phyloP scores from a whole-genome alignment of 192 early-diverging fungal genomes.

The Cladochytrium replicatum region DNA sequence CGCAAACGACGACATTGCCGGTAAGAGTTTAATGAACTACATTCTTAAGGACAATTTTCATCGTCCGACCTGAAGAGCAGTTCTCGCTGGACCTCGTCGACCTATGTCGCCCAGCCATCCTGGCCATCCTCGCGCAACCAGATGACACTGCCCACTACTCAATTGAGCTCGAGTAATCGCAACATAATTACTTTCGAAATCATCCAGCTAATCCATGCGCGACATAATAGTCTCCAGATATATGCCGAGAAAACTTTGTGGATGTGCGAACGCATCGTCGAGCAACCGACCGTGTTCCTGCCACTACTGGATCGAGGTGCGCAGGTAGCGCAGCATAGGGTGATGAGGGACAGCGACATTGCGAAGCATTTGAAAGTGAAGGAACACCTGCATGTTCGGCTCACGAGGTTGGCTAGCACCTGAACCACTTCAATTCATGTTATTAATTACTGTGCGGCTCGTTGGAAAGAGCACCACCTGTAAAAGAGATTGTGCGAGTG shows the following conservation, averaged over 20 bases:
- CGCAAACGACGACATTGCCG: too few species aligned
- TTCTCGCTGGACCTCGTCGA: not conserved
- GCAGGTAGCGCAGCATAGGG: not conserved
- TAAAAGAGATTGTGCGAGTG: slow-evolving; percentile 24
- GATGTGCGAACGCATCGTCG: slow-evolving; percentile 6
- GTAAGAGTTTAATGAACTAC: too few species aligned
- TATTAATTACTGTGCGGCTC: not conserved
- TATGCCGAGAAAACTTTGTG: slow-evolving; percentile 16
- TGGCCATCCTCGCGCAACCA: slow-evolving; percentile 6
- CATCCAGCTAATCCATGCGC: slow-evolving; percentile 12
- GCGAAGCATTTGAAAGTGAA: slow-evolving; percentile 16
- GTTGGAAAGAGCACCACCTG: slow-evolving; percentile 16
- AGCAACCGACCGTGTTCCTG: not conserved
- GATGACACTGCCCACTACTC: slow-evolving; percentile 20
- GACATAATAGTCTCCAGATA: not conserved
- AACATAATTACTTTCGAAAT: not conserved
- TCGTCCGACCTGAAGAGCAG: too few species aligned
- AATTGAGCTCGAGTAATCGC: slow-evolving; percentile 16
- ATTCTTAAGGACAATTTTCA: too few species aligned
- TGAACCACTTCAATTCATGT: not conserved
- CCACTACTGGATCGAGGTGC: slow-evolving; percentile 3
- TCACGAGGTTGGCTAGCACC: slow-evolving; percentile 9
- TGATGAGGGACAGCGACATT: not conserved
- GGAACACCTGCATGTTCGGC: slow-evolving; percentile 17
- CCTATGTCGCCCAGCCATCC: slow-evolving; percentile 6